Evolutionary conservation across 179 eudicot genomes (phyloP).

Genomic region (Patellifolia procumbens): DNA sequence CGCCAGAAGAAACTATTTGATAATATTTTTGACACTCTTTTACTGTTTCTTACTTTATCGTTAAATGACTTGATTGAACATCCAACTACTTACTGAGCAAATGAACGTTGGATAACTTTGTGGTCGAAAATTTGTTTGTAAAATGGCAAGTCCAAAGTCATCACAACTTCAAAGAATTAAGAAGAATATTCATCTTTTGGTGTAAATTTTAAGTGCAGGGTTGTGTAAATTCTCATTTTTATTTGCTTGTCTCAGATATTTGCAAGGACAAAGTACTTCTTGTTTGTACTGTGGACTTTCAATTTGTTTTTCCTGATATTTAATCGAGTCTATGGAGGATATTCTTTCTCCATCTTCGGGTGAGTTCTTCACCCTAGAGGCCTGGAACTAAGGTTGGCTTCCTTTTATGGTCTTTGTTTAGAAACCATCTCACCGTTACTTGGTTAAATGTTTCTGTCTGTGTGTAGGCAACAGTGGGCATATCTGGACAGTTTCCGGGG

Average conservation of each 20-base stretch:
- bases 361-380: conserved; percentile 37
- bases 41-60: too few relatives aligned
- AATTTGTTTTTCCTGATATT: conserved; percentile 62
- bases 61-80: too few relatives aligned
- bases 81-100: too few relatives aligned
- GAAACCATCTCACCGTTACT: background rate
- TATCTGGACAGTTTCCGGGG: conserved; percentile 81
- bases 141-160: too few relatives aligned
- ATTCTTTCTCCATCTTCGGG: conserved; percentile 81
- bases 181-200: background rate
- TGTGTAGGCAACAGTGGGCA: conserved; percentile 67
- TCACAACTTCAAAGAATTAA: too few relatives aligned
- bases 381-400: conserved; percentile 1
- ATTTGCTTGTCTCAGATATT: conserved; percentile 54
- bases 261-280: conserved; percentile 69
- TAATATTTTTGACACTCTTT: too few relatives aligned
- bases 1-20: too few relatives aligned
- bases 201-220: background rate
- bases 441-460: conserved; percentile 13
- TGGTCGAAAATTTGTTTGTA: too few relatives aligned
- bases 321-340: conserved; percentile 86
- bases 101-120: too few relatives aligned
- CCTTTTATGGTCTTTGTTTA: background rate
- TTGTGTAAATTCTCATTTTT: conserved; percentile 10
- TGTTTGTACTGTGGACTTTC: conserved; percentile 65